Conservation (phyloP, 2,329 filamentous ascomycete genomes). For the Fusarium algeriense region DNA sequence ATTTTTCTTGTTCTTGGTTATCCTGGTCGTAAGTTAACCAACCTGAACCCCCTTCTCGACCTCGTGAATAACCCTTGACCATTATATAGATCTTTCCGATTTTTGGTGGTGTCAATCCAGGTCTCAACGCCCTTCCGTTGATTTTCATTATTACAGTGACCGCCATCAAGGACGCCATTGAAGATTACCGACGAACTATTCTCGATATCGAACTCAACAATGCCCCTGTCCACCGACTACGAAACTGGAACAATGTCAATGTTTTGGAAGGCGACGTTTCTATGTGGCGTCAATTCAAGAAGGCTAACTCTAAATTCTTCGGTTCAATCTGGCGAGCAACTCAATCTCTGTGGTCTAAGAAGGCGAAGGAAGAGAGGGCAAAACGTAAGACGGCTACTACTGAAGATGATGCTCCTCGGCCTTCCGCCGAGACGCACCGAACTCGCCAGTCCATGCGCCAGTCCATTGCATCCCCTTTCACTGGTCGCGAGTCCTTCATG, state of each 20-base stretch:
- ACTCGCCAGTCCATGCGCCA: conserved; percentile 53
- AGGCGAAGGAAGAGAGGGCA: conserved; percentile 62
- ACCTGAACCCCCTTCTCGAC: neutral
- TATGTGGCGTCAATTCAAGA: conserved; percentile 89
- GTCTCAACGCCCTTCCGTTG: conserved; percentile 87
- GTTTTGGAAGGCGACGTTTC: conserved; percentile 88
- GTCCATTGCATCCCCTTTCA: conserved; percentile 64
- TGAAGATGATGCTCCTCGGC: conserved; percentile 66
- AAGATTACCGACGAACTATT: conserved; percentile 92
- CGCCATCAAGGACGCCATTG: conserved; percentile 92
- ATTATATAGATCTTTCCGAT: conserved; percentile 87
- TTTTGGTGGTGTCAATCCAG: conserved; percentile 92
- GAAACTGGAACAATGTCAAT: conserved; percentile 94
- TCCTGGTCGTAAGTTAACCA: conserved; percentile 80
- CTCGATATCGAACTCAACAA: conserved; percentile 97
- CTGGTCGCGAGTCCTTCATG: conserved; percentile 63
- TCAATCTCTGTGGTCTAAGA: conserved; percentile 63
- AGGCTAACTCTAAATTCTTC: conserved; percentile 77
- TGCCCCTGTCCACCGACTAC: conserved; percentile 88
- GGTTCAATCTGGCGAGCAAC: conserved; percentile 65
- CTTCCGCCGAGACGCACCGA: conserved; percentile 64
- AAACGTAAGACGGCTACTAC: conserved; percentile 56
- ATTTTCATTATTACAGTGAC: conserved; percentile 93
- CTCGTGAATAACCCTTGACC: conserved; percentile 35
- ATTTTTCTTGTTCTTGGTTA: conserved; percentile 97